phyloP scores from a whole-genome alignment of 176 grass and related monocot genomes.

The Pharus latifolius region DNA sequence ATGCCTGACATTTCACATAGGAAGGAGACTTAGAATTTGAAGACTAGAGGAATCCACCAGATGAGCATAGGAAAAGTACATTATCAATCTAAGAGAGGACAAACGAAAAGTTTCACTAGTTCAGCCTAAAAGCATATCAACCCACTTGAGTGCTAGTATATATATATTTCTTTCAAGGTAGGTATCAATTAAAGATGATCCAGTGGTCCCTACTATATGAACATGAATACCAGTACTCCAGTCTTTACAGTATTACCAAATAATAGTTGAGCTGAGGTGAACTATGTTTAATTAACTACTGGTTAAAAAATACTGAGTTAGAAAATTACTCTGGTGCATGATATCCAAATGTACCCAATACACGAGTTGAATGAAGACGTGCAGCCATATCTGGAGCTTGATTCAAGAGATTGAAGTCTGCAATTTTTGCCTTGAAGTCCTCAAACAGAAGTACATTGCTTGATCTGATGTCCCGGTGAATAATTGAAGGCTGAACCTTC shows the following conservation, averaged over 20 bases:
- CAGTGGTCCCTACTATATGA: neutral
- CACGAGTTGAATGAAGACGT: conserved; percentile 65
- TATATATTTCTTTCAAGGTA: neutral
- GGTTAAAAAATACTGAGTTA: no score
- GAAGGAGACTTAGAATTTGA: neutral
- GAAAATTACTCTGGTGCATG: conserved; percentile 58
- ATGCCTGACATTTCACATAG: neutral
- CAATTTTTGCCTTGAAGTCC: conserved; percentile 73
- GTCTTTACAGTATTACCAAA: neutral
- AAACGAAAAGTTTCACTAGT: neutral
- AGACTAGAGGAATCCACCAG: conserved; percentile 1
- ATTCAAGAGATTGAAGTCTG: conserved; percentile 67
- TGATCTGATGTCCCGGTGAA: conserved; percentile 73
- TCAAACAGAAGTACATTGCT: conserved; percentile 71
- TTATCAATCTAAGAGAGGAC: neutral
- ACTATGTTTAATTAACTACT: no score
- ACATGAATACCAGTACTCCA: neutral
- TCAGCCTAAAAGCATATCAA: neutral
- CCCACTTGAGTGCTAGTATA: no score
- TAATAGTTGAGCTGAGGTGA: no score
- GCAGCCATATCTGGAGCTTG: conserved; percentile 79
- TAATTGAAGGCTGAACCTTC: conserved; percentile 64
- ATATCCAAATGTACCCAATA: conserved; percentile 70
- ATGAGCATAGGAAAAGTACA: neutral
- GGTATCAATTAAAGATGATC: neutral